Evolutionary conservation across 768 basidiomycete species (phyloP), one percentile per base, ranked within the genome.

Genomic region (Boletus tomentosulus): DNA sequence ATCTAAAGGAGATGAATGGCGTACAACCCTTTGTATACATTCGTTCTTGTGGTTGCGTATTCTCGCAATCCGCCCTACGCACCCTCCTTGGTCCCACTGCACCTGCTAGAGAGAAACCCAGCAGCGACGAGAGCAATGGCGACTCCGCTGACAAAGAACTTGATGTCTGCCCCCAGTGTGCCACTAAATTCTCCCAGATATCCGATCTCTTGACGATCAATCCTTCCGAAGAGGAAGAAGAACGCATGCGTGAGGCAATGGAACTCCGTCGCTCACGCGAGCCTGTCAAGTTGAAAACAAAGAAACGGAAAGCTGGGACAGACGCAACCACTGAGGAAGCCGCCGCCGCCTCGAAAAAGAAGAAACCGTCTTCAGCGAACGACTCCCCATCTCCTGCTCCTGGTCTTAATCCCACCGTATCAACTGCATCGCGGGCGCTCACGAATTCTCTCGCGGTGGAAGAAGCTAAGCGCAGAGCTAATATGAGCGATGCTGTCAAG

Each of bases 1-100:
- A 87, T 2, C 74, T 91, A 58, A 92, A 92, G 69, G 96, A 97
- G 73, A 98, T 98, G 93, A 93, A 92, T 61, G 97, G 97, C 13
- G 67, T 70, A 3, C 81, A 88, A 49, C 92, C 93, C 0, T 98
- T 98, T 68, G 85, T 94, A 50, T 96, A 94, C 66, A 70, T 98
- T 60, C 76, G 79, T 13, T 73, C 85, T 0, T 98, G 96, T 62
- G 94, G 94, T 15, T 95, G 92, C 67, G 92, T 93, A 31, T 92
- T 98, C 73, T 87, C 92, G 4, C 87, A 89, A 55, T 86, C 86
- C 0, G 91, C 88, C 3, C 76, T 98, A 39, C 85, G 84, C 53
- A 85, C 86, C 3, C 78, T 64, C 70, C 33, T 70, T 66, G 30
- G 63, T 52, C 57, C 69, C 45, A 62, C 69, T 1, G 61, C 72